Percentiles rank a stretch among this genome's conserved stretches.
phyloP scores from a whole-genome alignment of 169 alveolate species.

The Sarcocystis neurona region DNA sequence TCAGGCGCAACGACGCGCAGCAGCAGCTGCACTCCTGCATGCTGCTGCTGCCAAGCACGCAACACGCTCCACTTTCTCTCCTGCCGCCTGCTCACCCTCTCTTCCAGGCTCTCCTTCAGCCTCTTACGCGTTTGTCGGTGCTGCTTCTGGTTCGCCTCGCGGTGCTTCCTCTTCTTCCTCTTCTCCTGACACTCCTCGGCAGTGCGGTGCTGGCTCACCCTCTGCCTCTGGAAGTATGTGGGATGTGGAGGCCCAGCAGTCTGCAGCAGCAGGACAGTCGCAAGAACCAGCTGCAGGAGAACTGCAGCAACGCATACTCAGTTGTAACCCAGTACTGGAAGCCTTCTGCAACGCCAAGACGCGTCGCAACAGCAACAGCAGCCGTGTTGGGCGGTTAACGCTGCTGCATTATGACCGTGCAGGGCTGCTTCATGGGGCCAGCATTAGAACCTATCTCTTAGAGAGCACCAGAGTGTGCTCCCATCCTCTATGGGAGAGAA shows the following conservation, averaged over 20 bases:
- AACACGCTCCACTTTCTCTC: too few species aligned
- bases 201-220: too few species aligned
- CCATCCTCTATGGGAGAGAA: slow-evolving; percentile 89
- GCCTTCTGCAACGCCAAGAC: slow-evolving; percentile 99
- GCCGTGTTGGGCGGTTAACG: slow-evolving; percentile 98
- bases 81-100: too few species aligned
- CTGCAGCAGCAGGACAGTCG: neutral
- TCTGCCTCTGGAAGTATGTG: too few species aligned
- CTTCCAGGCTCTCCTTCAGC: too few species aligned
- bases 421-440: slow-evolving; percentile 90
- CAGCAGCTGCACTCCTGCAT: neutral
- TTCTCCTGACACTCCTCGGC: too few species aligned
- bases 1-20: slow-evolving; percentile 15
- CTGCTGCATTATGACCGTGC: slow-evolving; percentile 88
- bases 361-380: slow-evolving; percentile 94
- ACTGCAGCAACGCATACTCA: slow-evolving; percentile 80
- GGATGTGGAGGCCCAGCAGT: neutral
- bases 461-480: slow-evolving; percentile 93
- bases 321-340: slow-evolving; percentile 96
- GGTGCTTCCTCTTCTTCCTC: too few species aligned
- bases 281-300: slow-evolving; percentile 18
- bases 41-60: too few species aligned
- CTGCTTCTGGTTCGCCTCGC: too few species aligned
- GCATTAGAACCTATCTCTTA: slow-evolving; percentile 92
- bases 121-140: too few species aligned